Percentiles rank a stretch among this genome's conserved stretches.
Evolutionary conservation across 2,329 filamentous ascomycete species (phyloP).

Genomic region (Curvularia verruculosa): DNA sequence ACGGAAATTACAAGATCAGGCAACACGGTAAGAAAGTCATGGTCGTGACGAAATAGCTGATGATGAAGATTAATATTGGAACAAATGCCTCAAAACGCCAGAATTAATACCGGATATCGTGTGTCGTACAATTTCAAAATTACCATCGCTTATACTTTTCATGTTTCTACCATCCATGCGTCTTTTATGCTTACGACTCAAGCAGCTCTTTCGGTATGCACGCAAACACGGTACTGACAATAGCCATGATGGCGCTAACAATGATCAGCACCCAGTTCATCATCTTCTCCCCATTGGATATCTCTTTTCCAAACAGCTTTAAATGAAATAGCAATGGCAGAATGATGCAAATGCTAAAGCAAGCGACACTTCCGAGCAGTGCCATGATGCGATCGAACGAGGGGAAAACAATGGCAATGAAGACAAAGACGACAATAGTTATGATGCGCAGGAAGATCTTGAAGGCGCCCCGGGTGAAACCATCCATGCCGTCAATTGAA

Average conservation of each 20-base stretch:
- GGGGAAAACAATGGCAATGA: slow-evolving; percentile 75
- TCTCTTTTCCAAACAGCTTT: slow-evolving; percentile 81
- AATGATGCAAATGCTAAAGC: slow-evolving; percentile 93
- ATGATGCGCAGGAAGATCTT: slow-evolving; percentile 69
- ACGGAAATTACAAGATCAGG: background rate
- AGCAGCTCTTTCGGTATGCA: slow-evolving; percentile 74
- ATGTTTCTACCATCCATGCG: background rate
- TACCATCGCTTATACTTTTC: slow-evolving; percentile 2
- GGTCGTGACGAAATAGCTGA: background rate
- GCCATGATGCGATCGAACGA: slow-evolving; percentile 90
- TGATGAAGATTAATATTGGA: slow-evolving; percentile 1
- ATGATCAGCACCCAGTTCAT: slow-evolving; percentile 73
- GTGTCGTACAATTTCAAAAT: background rate
- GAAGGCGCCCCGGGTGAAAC: slow-evolving; percentile 62
- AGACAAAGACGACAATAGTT: slow-evolving; percentile 73
- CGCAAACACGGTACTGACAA: slow-evolving; percentile 83
- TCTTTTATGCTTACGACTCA: slow-evolving; percentile 10
- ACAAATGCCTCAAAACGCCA: slow-evolving; percentile 18
- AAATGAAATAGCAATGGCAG: slow-evolving; percentile 88
- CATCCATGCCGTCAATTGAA: slow-evolving; percentile 59
- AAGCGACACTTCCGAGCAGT: slow-evolving; percentile 85
- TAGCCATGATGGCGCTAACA: slow-evolving; percentile 71
- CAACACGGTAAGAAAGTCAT: background rate
- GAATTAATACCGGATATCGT: slow-evolving; percentile 8
- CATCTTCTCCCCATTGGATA: slow-evolving; percentile 67